phyloP scores from a whole-genome alignment of 176 grass and related monocot genomes.

The Carex kokanica region DNA sequence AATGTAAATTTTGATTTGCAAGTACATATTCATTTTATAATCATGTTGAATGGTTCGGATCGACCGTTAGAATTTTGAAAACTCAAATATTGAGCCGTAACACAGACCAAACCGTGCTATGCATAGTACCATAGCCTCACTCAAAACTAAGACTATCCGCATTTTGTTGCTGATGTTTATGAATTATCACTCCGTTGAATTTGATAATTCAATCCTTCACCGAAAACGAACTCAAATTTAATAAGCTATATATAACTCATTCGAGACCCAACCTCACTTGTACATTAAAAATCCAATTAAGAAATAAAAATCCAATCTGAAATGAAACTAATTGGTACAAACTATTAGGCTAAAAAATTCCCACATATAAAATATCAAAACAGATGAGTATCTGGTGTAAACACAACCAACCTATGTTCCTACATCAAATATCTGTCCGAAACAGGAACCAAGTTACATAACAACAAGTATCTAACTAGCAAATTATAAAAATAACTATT shows the following conservation, averaged over 20 bases:
- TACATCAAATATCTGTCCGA: background rate
- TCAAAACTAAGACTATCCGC: too few species aligned
- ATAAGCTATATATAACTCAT: background rate
- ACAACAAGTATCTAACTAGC: constrained; percentile 16
- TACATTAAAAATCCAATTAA: background rate
- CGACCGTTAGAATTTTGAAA: too few species aligned
- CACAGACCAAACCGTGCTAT: too few species aligned
- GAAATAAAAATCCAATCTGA: background rate
- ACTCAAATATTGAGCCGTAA: too few species aligned
- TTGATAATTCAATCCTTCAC: too few species aligned
- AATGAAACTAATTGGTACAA: background rate
- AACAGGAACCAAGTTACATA: background rate
- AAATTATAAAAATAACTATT: constrained; percentile 20
- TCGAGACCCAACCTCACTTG: background rate
- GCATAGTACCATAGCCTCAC: too few species aligned
- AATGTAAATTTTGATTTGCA: too few species aligned
- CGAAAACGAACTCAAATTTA: background rate
- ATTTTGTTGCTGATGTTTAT: too few species aligned
- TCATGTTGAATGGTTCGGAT: too few species aligned
- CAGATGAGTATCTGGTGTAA: background rate
- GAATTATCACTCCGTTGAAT: too few species aligned
- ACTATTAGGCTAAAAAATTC: background rate
- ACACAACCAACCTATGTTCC: background rate
- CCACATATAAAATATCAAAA: background rate
- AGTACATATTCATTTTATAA: too few species aligned